Evolutionary conservation across 2,329 filamentous ascomycete genomes (phyloP).

Genomic region (Bipolaris victoriae): DNA sequence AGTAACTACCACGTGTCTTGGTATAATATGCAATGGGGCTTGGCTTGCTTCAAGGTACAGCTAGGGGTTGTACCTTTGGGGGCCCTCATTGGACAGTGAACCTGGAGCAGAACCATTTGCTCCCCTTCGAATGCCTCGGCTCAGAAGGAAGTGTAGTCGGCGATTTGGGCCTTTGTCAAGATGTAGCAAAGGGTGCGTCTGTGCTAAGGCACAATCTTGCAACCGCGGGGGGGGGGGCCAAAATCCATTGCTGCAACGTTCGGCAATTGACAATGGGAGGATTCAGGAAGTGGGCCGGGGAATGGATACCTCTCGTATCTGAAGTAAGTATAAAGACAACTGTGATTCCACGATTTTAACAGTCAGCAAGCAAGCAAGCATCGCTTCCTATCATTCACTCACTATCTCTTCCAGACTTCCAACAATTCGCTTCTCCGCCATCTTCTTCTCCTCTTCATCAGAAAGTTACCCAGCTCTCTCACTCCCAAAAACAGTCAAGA

Average conservation of each 20-base stretch:
- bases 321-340: neutral
- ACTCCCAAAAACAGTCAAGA: neutral
- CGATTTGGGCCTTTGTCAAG: too few species aligned
- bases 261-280: too few species aligned
- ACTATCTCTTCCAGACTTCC: neutral
- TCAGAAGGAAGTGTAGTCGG: too few species aligned
- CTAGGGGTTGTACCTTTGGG: too few species aligned
- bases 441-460: neutral
- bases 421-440: neutral
- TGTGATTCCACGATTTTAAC: neutral
- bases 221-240: too few species aligned
- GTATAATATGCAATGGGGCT: neutral
- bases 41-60: neutral
- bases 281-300: too few species aligned
- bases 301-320: too few species aligned
- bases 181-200: too few species aligned
- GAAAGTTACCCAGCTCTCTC: neutral
- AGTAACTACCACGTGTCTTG: neutral
- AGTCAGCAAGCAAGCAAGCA: neutral
- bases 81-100: neutral
- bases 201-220: too few species aligned
- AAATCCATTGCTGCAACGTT: too few species aligned
- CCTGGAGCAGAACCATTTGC: neutral
- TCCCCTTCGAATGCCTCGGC: too few species aligned
- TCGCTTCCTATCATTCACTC: slow-evolving; percentile 1